A percentile compares a stretch with the other conserved stretches of the same genome.
Conservation (phyloP, 2,329 filamentous ascomycete species). For the Pyricularia grisea region DNA sequence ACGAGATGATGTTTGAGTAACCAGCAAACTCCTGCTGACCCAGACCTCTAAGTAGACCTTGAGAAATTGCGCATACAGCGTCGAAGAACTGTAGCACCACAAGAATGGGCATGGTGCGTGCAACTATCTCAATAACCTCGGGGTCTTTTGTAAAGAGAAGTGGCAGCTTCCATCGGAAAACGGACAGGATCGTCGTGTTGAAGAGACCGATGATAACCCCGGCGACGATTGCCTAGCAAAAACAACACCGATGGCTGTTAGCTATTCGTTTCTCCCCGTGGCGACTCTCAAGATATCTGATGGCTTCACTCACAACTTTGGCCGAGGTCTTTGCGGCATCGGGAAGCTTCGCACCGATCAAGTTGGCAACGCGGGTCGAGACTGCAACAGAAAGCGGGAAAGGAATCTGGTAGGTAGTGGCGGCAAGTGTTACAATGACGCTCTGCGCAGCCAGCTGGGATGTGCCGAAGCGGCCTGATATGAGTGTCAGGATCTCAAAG, state of each 20-base stretch:
- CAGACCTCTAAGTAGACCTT: constrained; percentile 77
- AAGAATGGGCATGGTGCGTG: constrained; percentile 65
- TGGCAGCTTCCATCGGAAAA: constrained; percentile 65
- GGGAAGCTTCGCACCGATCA: constrained; percentile 79
- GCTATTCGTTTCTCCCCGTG: constrained; percentile 2
- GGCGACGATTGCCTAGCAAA: constrained; percentile 43
- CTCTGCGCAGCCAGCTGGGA: constrained; percentile 81
- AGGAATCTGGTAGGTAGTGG: constrained; percentile 81
- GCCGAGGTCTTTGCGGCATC: constrained; percentile 72
- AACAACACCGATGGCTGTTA: not conserved
- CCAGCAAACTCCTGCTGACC: constrained; percentile 85
- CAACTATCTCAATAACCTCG: constrained; percentile 60
- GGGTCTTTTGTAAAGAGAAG: constrained; percentile 67
- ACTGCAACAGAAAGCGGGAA: constrained; percentile 86
- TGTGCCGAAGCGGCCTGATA: constrained; percentile 68
- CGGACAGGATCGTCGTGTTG: constrained; percentile 63
- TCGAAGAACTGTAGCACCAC: constrained; percentile 90
- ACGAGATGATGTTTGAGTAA: constrained; percentile 76
- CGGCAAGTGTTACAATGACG: constrained; percentile 67
- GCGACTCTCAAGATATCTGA: not conserved
- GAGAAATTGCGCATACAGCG: constrained; percentile 66
- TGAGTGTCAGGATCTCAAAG: constrained; percentile 85
- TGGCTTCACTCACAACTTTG: constrained; percentile 50
- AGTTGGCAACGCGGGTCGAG: constrained; percentile 80
- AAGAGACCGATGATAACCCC: constrained; percentile 65